Evolutionary conservation across 352 stramenopile genomes (phyloP).

Genomic region (Globisporangium apiculatum): DNA sequence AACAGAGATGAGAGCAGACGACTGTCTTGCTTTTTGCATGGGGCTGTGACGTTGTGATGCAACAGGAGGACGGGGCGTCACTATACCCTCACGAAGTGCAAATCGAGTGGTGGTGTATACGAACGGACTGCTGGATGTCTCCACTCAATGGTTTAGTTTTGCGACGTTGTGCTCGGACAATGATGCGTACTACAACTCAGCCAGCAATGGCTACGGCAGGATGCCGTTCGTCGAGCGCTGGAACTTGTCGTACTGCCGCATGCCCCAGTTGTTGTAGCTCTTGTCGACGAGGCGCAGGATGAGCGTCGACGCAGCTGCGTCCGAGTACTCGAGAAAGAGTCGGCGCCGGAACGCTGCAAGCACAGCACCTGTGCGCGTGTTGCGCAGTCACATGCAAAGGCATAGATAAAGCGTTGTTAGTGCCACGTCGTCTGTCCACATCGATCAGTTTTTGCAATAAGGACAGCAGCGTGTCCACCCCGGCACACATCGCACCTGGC

Average conservation of each 20-base stretch:
- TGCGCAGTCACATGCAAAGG: too few species aligned
- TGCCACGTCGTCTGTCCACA: neutral
- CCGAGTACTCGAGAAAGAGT: conserved; percentile 23
- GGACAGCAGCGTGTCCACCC: too few species aligned
- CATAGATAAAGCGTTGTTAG: neutral
- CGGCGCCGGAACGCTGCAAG: conserved; percentile 21
- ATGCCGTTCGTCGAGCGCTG: conserved; percentile 67
- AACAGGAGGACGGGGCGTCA: too few species aligned
- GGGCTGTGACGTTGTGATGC: too few species aligned
- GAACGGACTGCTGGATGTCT: too few species aligned
- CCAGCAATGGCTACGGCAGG: conserved; percentile 19
- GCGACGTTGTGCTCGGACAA: neutral
- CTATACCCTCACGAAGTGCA: too few species aligned
- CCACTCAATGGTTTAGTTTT: too few species aligned
- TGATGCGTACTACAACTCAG: too few species aligned
- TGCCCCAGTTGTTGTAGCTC: conserved; percentile 63
- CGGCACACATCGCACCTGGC: conserved; percentile 9
- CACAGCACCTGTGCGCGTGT: conserved; percentile 6
- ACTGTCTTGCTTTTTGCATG: too few species aligned
- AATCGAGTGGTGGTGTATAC: too few species aligned
- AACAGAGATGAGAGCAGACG: too few species aligned
- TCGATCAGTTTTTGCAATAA: neutral
- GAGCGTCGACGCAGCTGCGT: conserved; percentile 14
- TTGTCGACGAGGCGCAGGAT: conserved; percentile 42
- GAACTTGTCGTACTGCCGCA: conserved; percentile 67